A percentile compares a stretch with the other conserved stretches of the same genome.
phyloP scores from a whole-genome alignment of 2,329 filamentous ascomycete genomes.

The Podosphaera aphanis region DNA sequence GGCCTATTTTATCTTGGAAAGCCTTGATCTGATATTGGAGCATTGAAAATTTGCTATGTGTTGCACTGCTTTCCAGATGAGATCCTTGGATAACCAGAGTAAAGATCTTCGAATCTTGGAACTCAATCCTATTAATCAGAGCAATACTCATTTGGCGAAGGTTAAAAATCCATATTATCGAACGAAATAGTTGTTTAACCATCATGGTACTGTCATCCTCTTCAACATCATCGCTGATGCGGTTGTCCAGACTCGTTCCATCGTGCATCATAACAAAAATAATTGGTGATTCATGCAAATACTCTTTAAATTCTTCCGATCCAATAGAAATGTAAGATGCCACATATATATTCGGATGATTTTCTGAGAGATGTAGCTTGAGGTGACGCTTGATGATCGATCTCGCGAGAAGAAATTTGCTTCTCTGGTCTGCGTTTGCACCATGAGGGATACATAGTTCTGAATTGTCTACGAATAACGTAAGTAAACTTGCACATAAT shows the following conservation, averaged over 20 bases:
- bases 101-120: conserved; percentile 27
- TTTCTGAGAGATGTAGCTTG: conserved; percentile 8
- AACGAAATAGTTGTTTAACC: conserved; percentile 14
- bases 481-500: conserved; percentile 3
- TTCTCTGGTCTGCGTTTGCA: conserved; percentile 14
- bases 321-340: conserved; percentile 22
- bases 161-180: conserved; percentile 31
- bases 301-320: conserved; percentile 27
- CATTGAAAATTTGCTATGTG: conserved; percentile 4
- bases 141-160: conserved; percentile 34
- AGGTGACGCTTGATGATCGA: conserved; percentile 39
- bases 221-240: not conserved
- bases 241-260: conserved; percentile 19
- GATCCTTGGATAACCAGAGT: conserved; percentile 22
- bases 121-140: conserved; percentile 38
- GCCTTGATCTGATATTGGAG: conserved; percentile 3
- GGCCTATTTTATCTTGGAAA: conserved; percentile 1
- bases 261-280: conserved; percentile 51
- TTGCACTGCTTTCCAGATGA: conserved; percentile 5
- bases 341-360: conserved; percentile 14
- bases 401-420: conserved; percentile 33
- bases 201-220: conserved; percentile 2
- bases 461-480: conserved; percentile 19
- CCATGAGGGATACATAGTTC: conserved; percentile 29
- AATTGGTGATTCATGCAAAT: conserved; percentile 28